Base-by-base conservation (phyloP, 2,329 filamentous ascomycete species). In the Colletotrichum eremochloae region DNA sequence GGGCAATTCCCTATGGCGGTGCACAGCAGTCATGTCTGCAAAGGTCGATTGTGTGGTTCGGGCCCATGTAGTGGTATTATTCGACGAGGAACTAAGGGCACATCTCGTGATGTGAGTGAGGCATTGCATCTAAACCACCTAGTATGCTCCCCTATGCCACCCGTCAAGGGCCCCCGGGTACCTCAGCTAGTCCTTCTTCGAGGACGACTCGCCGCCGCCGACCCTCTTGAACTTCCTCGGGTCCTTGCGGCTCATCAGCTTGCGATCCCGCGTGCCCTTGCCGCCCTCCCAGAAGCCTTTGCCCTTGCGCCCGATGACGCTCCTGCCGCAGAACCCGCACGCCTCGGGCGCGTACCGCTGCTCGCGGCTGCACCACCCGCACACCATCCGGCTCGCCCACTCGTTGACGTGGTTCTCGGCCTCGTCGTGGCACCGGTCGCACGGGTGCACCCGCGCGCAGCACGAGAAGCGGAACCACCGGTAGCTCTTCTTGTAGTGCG, bases 281-380 rank as follows among this genome's bases (percentile, higher is more conserved):
- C 94, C 94, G 14, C 94, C 94, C 83, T 97, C 94, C 94, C 94
- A 97, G 82, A 95, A 97, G 0, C 94, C 94, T 55, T 79, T 81
- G 3, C 89, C 89, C 78, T 90, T 91, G 75, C 82, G 86, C 0
- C 93, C 91, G 64, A 95, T 87, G 15, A 96, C 87, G 62, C 87
- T 88, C 44, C 91, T 85, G 61, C 91, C 92, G 78, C 94, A 97
- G 77, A 94, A 90, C 1, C 85, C 87, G 80, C 94, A 97, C 73
- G 92, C 91, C 78, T 95, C 93, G 1, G 92, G 90, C 31, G 90
- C 85, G 81, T 94, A 97, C 75, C 91, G 91, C 82, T 96, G 93
- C 84, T 97, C 94, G 63, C 94, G 86, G 74, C 92, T 94, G 81
- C 94, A 94, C 84, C 88, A 93, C 8, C 92, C 92, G 79, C 93